phyloP scores from a whole-genome alignment of 2,329 filamentous ascomycete species.

The Chaetomiaceae sp. region DNA sequence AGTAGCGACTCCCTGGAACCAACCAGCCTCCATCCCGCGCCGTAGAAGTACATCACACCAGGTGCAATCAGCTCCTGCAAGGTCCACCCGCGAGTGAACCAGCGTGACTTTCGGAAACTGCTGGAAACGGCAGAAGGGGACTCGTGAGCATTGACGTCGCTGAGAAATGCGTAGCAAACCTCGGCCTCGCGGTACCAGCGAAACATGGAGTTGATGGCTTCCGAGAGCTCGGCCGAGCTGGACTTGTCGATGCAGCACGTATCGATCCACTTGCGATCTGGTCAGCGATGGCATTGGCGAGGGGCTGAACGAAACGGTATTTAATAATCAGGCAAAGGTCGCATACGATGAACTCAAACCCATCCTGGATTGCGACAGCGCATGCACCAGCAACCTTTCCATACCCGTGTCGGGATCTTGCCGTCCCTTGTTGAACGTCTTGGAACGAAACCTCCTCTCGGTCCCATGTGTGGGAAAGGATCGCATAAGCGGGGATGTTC shows the following conservation, averaged over 20 bases:
- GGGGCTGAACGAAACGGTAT: too few relatives aligned
- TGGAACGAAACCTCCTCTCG: slow-evolving; percentile 17
- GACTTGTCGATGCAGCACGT: slow-evolving; percentile 29
- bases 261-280: slow-evolving; percentile 22
- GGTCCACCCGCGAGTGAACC: slow-evolving; percentile 19
- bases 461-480: slow-evolving; percentile 22
- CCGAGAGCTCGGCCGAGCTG: slow-evolving; percentile 25
- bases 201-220: slow-evolving; percentile 25
- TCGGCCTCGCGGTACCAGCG: slow-evolving; percentile 22
- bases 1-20: slow-evolving; percentile 13
- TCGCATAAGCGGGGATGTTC: slow-evolving; percentile 20
- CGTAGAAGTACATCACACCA: slow-evolving; percentile 19
- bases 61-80: slow-evolving; percentile 18
- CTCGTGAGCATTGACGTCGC: slow-evolving; percentile 9
- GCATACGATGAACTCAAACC: slow-evolving; percentile 18
- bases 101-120: slow-evolving; percentile 5
- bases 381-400: slow-evolving; percentile 8
- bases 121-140: background rate
- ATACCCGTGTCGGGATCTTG: background rate
- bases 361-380: slow-evolving; percentile 4
- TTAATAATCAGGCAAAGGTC: too few relatives aligned
- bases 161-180: slow-evolving; percentile 23
- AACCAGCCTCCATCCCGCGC: slow-evolving; percentile 8
- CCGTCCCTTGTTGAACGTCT: slow-evolving; percentile 10
- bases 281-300: background rate